Evolutionary conservation across 306 rosid species (phyloP).

Genomic region (Senna siamea): DNA sequence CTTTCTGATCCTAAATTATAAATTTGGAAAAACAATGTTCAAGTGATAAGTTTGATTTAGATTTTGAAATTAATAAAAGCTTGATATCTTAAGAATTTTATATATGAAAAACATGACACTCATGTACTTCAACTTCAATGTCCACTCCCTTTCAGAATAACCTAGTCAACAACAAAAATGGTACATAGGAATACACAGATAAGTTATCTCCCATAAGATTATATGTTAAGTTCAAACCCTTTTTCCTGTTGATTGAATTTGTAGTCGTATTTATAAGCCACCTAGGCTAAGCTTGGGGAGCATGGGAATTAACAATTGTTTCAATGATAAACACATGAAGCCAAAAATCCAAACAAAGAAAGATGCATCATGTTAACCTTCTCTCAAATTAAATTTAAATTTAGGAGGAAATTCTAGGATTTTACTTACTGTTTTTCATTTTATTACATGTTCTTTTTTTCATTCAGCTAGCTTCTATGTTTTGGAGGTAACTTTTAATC

Average conservation of each 20-base stretch:
- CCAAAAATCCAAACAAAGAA: background rate
- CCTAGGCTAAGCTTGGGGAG: background rate
- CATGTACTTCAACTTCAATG: background rate
- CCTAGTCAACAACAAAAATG: no score
- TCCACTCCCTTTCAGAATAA: background rate
- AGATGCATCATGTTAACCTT: background rate
- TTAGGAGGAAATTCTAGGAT: background rate
- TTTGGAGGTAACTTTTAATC: no score
- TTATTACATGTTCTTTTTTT: slow-evolving; percentile 6
- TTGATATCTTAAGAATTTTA: no score
- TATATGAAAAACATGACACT: background rate
- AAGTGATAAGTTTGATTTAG: background rate
- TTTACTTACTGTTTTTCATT: background rate
- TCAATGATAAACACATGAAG: background rate
- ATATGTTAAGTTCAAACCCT: background rate
- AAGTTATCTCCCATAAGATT: background rate
- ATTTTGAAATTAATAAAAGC: background rate
- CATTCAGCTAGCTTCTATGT: no score
- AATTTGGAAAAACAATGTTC: background rate
- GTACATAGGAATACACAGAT: no score
- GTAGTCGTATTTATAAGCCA: no score
- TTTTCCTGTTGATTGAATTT: background rate
- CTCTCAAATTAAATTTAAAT: no score
- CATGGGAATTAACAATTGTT: background rate
- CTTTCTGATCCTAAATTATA: background rate